Conservation (phyloP, 371 early-diverging fungal species). For the Synchytrium microbalum region DNA sequence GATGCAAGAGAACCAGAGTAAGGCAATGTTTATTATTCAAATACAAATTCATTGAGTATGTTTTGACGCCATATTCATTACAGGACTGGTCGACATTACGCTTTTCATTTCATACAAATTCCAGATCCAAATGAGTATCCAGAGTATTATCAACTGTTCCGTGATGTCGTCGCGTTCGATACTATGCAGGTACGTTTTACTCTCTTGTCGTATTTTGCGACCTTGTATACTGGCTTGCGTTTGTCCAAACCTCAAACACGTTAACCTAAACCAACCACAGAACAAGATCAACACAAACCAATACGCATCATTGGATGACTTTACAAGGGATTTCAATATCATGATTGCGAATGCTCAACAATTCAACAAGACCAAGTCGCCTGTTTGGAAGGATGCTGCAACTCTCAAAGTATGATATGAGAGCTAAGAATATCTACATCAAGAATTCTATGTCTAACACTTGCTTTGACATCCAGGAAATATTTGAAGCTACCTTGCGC, state of each 20-base stretch:
- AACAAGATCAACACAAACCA: not conserved
- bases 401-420: slow-evolving; percentile 19
- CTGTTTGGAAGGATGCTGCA: slow-evolving; percentile 30
- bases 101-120: slow-evolving; percentile 51
- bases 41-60: no score
- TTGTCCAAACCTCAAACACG: no score
- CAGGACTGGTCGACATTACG: not conserved
- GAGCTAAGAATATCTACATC: no score
- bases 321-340: slow-evolving; percentile 7
- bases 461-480: no score
- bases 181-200: slow-evolving; percentile 11
- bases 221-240: not conserved
- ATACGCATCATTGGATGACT: not conserved
- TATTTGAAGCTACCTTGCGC: not conserved
- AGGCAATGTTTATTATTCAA: no score
- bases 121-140: slow-evolving; percentile 75
- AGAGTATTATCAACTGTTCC: slow-evolving; percentile 69
- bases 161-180: slow-evolving; percentile 27
- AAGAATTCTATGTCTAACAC: no score
- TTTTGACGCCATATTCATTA: no score
- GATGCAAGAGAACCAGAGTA: no score
- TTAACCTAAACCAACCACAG: no score
- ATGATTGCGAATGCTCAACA: slow-evolving; percentile 28
- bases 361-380: slow-evolving; percentile 27
- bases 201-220: not conserved